A percentile compares a stretch with the other conserved stretches of the same genome.
Conservation (phyloP, 2,329 filamentous ascomycete genomes). For the Colletotrichum sp. region DNA sequence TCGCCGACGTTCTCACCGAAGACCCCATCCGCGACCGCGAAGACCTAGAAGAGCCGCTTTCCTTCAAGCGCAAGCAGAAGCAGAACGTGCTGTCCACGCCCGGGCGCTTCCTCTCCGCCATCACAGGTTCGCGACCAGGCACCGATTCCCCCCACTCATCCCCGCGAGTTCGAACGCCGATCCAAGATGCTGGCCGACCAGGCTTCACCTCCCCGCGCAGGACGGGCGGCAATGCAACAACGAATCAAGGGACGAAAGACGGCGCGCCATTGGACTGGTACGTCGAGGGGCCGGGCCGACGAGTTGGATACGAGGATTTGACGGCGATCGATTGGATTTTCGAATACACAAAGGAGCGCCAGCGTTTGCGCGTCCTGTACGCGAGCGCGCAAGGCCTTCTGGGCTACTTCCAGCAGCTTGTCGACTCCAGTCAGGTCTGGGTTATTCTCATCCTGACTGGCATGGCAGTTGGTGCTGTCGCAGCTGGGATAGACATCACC, state of each 20-base stretch:
- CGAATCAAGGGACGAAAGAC: constrained; percentile 42
- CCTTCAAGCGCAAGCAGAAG: constrained; percentile 74
- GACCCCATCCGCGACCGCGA: constrained; percentile 59
- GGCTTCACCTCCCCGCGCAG: constrained; percentile 18
- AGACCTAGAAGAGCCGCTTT: constrained; percentile 57
- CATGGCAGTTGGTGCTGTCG: constrained; percentile 80
- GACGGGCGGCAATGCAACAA: constrained; percentile 15
- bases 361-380: constrained; percentile 79
- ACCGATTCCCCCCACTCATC: constrained; percentile 16
- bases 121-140: constrained; percentile 42
- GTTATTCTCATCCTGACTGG: constrained; percentile 85
- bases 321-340: constrained; percentile 99
- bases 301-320: constrained; percentile 94
- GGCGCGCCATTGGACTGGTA: constrained; percentile 76
- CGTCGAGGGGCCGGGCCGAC: constrained; percentile 82
- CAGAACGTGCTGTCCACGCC: constrained; percentile 50
- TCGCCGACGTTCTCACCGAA: constrained; percentile 49
- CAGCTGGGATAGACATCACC: constrained; percentile 86
- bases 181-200: constrained; percentile 24
- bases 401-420: constrained; percentile 72
- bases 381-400: constrained; percentile 72
- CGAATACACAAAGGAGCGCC: constrained; percentile 95
- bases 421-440: constrained; percentile 93
- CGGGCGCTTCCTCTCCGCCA: constrained; percentile 51
- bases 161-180: constrained; percentile 19